phyloP scores from a whole-genome alignment of 164 flowering plant species.

The Piper betle region DNA sequence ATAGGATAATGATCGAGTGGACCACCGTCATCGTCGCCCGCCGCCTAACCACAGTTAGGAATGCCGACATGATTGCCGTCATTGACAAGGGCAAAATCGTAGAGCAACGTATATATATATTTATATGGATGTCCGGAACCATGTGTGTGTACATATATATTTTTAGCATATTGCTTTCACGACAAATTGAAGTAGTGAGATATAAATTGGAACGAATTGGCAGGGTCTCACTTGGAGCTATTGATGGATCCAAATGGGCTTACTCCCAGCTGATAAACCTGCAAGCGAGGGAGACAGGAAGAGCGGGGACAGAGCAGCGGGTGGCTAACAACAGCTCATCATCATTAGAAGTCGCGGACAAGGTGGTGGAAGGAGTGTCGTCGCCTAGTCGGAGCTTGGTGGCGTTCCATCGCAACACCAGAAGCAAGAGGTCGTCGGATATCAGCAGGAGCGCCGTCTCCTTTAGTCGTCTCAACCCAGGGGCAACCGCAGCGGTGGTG shows the following conservation, averaged over 20 bases:
- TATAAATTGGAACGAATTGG: background rate
- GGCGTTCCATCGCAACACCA: slow-evolving; percentile 14
- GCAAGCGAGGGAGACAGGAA: slow-evolving; percentile 22
- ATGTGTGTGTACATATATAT: background rate
- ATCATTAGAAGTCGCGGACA: slow-evolving; percentile 13
- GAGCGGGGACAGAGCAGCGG: background rate
- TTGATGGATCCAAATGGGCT: slow-evolving; percentile 29
- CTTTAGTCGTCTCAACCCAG: slow-evolving; percentile 13
- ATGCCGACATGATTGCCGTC: slow-evolving; percentile 37
- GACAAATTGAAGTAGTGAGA: no score
- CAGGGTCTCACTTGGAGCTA: slow-evolving; percentile 42
- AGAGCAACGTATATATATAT: slow-evolving; percentile 30
- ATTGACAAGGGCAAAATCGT: slow-evolving; percentile 30
- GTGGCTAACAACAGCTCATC: background rate
- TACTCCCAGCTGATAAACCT: slow-evolving; percentile 31
- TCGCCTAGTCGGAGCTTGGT: slow-evolving; percentile 11
- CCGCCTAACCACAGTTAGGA: slow-evolving; percentile 38
- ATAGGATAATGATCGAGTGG: slow-evolving; percentile 31
- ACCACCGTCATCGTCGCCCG: slow-evolving; percentile 44
- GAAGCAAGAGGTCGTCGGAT: slow-evolving; percentile 26
- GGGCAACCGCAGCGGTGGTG: background rate
- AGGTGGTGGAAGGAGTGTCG: slow-evolving; percentile 12
- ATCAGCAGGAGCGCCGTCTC: no score
- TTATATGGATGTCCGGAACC: background rate
- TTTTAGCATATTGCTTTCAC: background rate